phyloP scores from a whole-genome alignment of 768 basidiomycete species.

The Suillus lakei region DNA sequence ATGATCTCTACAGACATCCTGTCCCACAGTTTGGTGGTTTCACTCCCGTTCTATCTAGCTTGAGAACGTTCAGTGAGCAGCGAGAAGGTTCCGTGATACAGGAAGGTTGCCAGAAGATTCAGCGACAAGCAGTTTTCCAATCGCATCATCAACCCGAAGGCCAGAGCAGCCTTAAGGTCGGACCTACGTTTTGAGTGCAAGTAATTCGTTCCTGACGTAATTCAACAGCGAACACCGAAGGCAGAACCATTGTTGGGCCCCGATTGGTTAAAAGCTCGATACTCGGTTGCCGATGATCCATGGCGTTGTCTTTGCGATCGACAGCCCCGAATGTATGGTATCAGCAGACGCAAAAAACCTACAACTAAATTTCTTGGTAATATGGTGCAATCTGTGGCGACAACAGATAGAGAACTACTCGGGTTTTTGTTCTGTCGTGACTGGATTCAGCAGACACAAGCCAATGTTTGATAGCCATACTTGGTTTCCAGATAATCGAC shows the following conservation, averaged over 20 bases:
- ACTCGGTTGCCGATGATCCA: neutral
- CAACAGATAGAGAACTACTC: neutral
- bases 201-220: neutral
- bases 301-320: neutral
- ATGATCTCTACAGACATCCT: neutral
- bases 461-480: neutral
- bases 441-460: neutral
- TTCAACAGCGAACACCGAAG: neutral
- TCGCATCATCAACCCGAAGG: constrained; percentile 12
- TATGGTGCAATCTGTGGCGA: neutral
- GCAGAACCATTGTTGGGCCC: neutral
- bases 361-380: neutral
- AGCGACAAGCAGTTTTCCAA: constrained; percentile 21
- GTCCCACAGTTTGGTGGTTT: too few relatives aligned
- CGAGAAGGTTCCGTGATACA: neutral
- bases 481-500: neutral
- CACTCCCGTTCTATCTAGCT: neutral
- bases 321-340: neutral
- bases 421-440: neutral
- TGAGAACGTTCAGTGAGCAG: neutral
- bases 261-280: constrained; percentile 5
- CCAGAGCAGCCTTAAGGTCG: neutral
- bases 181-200: neutral
- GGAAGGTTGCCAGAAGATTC: neutral
- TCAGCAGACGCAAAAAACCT: neutral